These are phyloP conservation scores for Chloroidium sp. DNA, from an alignment of 163 green algal genomes.

Conservation along the genomic window DNA sequence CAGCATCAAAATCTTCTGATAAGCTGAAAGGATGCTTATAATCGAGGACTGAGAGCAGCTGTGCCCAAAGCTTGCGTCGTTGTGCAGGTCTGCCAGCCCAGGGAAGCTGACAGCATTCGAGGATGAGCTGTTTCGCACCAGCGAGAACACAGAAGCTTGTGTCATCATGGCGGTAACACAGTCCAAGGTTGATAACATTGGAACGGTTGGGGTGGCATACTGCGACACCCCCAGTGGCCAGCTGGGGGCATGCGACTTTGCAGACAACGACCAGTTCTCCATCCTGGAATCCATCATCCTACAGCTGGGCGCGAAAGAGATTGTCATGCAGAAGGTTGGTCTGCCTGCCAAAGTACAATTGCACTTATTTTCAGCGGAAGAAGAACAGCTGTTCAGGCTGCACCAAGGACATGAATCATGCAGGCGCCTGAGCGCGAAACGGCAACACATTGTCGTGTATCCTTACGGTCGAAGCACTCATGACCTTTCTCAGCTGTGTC, in stretches of 20 bases:
- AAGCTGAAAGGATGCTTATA: neutral
- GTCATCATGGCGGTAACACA: conserved; percentile 58
- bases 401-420: no score
- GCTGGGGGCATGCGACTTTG: conserved; percentile 71
- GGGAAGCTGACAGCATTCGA: conserved; percentile 73
- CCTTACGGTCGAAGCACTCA: conserved; percentile 1
- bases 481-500: no score
- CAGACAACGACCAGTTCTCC: conserved; percentile 77
- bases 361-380: no score
- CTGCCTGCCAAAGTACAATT: neutral
- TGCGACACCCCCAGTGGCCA: conserved; percentile 40
- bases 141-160: conserved; percentile 48
- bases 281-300: conserved; percentile 63
- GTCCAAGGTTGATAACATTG: conserved; percentile 19
- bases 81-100: conserved; percentile 50
- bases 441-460: neutral
- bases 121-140: conserved; percentile 64
- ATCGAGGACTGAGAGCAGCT: neutral
- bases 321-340: conserved; percentile 53
- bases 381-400: no score
- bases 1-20: no score
- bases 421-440: neutral
- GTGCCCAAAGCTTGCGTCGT: neutral
- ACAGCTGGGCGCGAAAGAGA: conserved; percentile 76
- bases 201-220: conserved; percentile 62